A percentile compares a stretch with the other conserved stretches of the same genome.
These are phyloP conservation scores for Magnaporthiopsis rhizophila DNA, from an alignment of 2,329 filamentous ascomycete species.

Conservation along the genomic window DNA sequence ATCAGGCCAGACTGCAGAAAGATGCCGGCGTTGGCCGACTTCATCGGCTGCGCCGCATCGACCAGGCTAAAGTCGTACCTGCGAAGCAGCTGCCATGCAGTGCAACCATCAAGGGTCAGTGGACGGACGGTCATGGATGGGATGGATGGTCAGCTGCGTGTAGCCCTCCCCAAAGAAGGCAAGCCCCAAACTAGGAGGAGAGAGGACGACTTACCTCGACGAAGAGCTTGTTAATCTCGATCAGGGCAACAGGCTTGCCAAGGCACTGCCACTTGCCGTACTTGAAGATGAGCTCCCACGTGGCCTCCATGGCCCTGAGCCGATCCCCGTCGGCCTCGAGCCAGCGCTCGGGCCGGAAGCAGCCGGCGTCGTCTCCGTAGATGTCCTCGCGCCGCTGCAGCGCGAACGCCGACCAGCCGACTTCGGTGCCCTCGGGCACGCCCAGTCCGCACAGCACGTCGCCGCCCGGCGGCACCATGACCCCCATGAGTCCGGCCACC, in stretches of 20 bases:
- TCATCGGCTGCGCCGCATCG: slow-evolving; percentile 17
- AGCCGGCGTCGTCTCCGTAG: slow-evolving; percentile 28
- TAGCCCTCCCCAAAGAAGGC: background rate
- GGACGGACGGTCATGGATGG: background rate
- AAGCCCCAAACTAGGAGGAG: background rate
- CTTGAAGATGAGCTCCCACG: slow-evolving; percentile 30
- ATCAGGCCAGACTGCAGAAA: slow-evolving; percentile 20
- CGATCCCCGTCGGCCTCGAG: slow-evolving; percentile 22
- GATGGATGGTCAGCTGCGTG: background rate
- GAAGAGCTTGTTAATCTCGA: slow-evolving; percentile 31
- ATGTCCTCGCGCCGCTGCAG: slow-evolving; percentile 28
- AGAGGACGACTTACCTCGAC: slow-evolving; percentile 17
- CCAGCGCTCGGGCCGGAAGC: slow-evolving; percentile 39
- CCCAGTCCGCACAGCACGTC: slow-evolving; percentile 28
- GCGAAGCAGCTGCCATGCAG: slow-evolving; percentile 12
- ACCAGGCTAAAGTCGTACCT: slow-evolving; percentile 19
- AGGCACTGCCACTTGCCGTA: slow-evolving; percentile 30
- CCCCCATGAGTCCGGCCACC: slow-evolving; percentile 23
- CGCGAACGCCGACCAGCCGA: slow-evolving; percentile 34
- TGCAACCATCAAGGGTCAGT: background rate
- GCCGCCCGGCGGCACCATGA: slow-evolving; percentile 28
- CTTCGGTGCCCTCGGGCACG: slow-evolving; percentile 36
- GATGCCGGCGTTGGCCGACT: slow-evolving; percentile 19
- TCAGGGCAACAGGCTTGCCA: slow-evolving; percentile 32
- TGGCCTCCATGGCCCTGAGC: slow-evolving; percentile 16